These are phyloP conservation scores for Wallacemonas sp. DNA, from an alignment of 208 protist species.

Conservation along the genomic window DNA sequence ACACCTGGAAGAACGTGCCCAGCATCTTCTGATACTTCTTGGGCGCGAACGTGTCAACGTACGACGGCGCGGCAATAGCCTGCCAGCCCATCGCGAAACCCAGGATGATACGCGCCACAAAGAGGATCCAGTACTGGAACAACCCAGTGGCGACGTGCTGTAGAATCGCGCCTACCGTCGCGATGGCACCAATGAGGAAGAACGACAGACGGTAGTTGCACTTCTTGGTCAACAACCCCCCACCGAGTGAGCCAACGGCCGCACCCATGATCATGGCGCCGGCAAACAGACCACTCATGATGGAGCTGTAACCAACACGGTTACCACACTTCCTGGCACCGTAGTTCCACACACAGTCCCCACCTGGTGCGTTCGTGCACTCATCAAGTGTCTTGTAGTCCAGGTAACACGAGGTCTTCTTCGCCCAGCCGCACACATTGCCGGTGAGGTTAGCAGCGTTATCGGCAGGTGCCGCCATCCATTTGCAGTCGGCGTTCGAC, in stretches of 20 bases:
- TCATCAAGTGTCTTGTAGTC: conserved; percentile 22
- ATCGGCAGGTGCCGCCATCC: conserved; percentile 1
- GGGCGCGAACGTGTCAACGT: conserved; percentile 41
- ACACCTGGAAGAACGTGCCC: conserved; percentile 53
- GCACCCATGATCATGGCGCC: conserved; percentile 60
- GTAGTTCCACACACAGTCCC: conserved; percentile 37
- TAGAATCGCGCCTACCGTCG: conserved; percentile 23
- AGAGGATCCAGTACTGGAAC: conserved; percentile 45
- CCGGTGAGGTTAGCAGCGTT: conserved; percentile 11
- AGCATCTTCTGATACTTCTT: conserved; percentile 24
- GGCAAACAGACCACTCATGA: conserved; percentile 49
- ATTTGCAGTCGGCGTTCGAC: conserved; percentile 22
- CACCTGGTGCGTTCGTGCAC: conserved; percentile 12
- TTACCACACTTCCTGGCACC: conserved; percentile 24
- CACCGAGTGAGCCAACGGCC: conserved; percentile 40
- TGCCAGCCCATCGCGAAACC: conserved; percentile 44
- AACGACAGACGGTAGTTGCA: conserved; percentile 42
- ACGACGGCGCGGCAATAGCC: conserved; percentile 34
- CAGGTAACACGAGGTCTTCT: conserved; percentile 31
- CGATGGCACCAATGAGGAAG: conserved; percentile 34
- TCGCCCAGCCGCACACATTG: conserved; percentile 23
- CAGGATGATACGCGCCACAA: conserved; percentile 45
- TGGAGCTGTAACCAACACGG: conserved; percentile 36
- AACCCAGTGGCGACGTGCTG: conserved; percentile 31
- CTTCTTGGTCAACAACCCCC: conserved; percentile 28